These are phyloP conservation scores for Azolla pinnata DNA, from an alignment of 75 land plant genomes.

Conservation along the genomic window DNA sequence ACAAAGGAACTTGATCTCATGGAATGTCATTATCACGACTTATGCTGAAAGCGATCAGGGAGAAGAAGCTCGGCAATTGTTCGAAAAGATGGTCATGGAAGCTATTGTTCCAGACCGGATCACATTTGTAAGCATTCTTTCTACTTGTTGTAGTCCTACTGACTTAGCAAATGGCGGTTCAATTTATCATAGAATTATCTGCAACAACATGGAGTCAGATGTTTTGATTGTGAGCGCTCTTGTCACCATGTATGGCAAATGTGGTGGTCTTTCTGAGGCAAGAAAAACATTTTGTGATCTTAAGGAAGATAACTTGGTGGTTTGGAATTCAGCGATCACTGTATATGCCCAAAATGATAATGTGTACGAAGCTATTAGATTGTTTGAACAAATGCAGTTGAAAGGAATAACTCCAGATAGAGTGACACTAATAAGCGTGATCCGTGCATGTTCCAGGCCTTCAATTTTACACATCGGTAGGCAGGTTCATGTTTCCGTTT, in stretches of 20 bases:
- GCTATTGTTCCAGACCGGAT: constrained; percentile 9
- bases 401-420: constrained; percentile 14
- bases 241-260: constrained; percentile 10
- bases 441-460: constrained; percentile 11
- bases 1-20: constrained; percentile 42
- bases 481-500: not conserved
- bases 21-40: constrained; percentile 70
- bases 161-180: not conserved
- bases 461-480: not conserved
- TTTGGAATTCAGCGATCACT: constrained; percentile 76
- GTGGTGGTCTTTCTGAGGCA: constrained; percentile 5
- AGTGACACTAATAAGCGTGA: constrained; percentile 11
- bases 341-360: constrained; percentile 61
- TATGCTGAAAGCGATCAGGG: constrained; percentile 58
- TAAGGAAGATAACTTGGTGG: constrained; percentile 29
- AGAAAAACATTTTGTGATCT: not conserved
- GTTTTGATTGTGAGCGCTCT: not conserved
- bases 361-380: constrained; percentile 39
- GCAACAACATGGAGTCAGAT: not conserved
- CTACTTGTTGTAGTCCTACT: not conserved
- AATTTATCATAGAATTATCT: not conserved
- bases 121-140: constrained; percentile 8
- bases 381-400: constrained; percentile 41
- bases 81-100: constrained; percentile 37
- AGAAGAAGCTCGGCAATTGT: constrained; percentile 40